These are phyloP conservation scores for Primulina huaijiensis DNA, from an alignment of 257 asterid species.

Conservation along the genomic window DNA sequence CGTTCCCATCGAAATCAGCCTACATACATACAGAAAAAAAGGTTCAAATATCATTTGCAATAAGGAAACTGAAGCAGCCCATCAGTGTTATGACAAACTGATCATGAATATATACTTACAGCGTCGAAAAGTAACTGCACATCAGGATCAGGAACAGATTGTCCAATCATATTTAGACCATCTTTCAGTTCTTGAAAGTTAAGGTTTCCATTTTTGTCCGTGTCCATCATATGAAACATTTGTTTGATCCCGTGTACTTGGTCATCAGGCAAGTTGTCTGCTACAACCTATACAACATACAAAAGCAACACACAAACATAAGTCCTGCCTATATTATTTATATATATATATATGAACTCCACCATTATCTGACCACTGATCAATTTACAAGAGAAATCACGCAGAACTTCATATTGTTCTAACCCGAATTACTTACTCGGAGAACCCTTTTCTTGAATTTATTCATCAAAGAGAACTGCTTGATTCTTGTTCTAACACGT, in stretches of 20 bases:
- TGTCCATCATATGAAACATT: slow-evolving; percentile 78
- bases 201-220: slow-evolving; percentile 68
- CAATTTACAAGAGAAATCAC: neutral
- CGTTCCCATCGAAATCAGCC: slow-evolving; percentile 81
- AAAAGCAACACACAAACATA: neutral
- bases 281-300: slow-evolving; percentile 53
- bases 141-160: slow-evolving; percentile 60
- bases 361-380: neutral
- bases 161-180: slow-evolving; percentile 60
- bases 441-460: slow-evolving; percentile 86
- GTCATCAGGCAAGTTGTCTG: slow-evolving; percentile 68
- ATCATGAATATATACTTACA: slow-evolving; percentile 36
- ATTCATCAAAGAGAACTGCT: slow-evolving; percentile 84
- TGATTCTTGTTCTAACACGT: slow-evolving; percentile 63
- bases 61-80: neutral
- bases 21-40: neutral
- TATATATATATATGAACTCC: no score
- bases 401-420: neutral
- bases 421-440: slow-evolving; percentile 41
- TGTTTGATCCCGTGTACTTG: slow-evolving; percentile 53
- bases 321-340: neutral
- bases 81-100: neutral
- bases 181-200: slow-evolving; percentile 69
- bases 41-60: neutral
- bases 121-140: slow-evolving; percentile 66